These are phyloP conservation scores for Talaromyces borbonicus DNA, from an alignment of 495 filamentous ascomycete species.

Conservation along the genomic window DNA sequence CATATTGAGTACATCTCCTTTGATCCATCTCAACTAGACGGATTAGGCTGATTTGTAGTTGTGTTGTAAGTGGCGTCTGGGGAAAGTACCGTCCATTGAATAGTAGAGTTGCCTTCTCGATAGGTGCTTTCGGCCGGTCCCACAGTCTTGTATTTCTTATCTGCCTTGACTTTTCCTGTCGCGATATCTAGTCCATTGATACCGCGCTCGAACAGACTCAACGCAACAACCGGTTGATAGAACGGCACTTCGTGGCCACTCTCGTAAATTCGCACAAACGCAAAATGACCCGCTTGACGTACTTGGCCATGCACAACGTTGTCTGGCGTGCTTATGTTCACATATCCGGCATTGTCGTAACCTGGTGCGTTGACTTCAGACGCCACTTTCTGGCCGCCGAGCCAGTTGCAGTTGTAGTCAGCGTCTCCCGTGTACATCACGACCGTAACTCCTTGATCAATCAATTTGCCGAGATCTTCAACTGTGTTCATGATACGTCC, in stretches of 20 bases:
- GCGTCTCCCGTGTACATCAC: constrained; percentile 51
- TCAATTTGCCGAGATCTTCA: constrained; percentile 36
- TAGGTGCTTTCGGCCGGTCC: constrained; percentile 43
- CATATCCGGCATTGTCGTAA: constrained; percentile 41
- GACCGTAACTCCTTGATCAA: constrained; percentile 43
- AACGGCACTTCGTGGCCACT: constrained; percentile 64
- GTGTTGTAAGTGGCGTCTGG: constrained; percentile 46
- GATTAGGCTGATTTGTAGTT: constrained; percentile 37
- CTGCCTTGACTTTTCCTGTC: constrained; percentile 37
- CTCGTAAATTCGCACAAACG: constrained; percentile 59
- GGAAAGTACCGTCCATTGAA: constrained; percentile 40
- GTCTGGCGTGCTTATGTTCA: constrained; percentile 45
- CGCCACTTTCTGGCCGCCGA: constrained; percentile 44
- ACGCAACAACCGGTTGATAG: constrained; percentile 54
- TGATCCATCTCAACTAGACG: neutral
- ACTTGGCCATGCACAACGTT: constrained; percentile 52
- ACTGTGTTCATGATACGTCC: constrained; percentile 40
- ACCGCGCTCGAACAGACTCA: constrained; percentile 49
- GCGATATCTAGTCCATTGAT: constrained; percentile 50
- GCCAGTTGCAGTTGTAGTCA: constrained; percentile 56
- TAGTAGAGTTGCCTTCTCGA: constrained; percentile 46
- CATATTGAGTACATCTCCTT: too few relatives aligned
- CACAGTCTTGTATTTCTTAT: constrained; percentile 31
- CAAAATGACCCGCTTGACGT: constrained; percentile 57
- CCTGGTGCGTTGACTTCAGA: constrained; percentile 29